Conservation (phyloP, 805 yeast species). For the Starmerella tilneyi region DNA sequence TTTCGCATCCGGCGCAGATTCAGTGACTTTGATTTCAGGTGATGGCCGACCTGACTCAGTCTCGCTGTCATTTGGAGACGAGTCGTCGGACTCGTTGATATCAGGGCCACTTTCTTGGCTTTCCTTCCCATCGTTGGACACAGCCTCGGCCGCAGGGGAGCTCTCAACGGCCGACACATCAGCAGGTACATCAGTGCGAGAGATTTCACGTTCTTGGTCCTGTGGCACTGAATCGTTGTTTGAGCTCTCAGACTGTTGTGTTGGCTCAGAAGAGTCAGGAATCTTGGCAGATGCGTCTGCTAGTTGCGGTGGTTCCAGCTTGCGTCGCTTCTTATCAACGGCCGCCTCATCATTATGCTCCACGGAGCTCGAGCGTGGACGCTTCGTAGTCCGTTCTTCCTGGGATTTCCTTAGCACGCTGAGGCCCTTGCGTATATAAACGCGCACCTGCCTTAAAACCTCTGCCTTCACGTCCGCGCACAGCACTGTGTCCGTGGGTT, state of each 20-base stretch:
- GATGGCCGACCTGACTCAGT: not conserved
- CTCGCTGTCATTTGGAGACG: slow-evolving; percentile 5
- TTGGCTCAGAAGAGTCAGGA: too few relatives aligned
- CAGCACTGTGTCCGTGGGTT: not conserved
- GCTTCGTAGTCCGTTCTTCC: not conserved
- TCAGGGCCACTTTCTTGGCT: not conserved
- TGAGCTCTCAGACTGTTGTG: too few relatives aligned
- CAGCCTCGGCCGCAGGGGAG: not conserved
- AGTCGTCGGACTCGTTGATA: slow-evolving; percentile 4
- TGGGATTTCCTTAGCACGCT: slow-evolving; percentile 1
- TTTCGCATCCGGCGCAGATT: too few relatives aligned
- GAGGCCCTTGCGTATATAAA: slow-evolving; percentile 12
- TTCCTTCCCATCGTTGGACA: not conserved
- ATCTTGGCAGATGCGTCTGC: too few relatives aligned
- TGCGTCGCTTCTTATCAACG: not conserved
- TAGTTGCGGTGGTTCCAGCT: not conserved
- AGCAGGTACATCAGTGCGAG: too few relatives aligned
- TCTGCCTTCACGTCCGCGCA: slow-evolving; percentile 11
- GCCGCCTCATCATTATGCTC: not conserved
- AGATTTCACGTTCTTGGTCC: too few relatives aligned
- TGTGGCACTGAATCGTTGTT: too few relatives aligned
- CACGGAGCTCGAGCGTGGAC: not conserved
- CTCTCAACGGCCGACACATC: not conserved
- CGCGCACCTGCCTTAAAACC: slow-evolving; percentile 11
- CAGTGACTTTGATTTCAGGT: not conserved